Base-by-base conservation (phyloP, 192 early-diverging fungal genomes). In the Entomortierella beljakovae region DNA sequence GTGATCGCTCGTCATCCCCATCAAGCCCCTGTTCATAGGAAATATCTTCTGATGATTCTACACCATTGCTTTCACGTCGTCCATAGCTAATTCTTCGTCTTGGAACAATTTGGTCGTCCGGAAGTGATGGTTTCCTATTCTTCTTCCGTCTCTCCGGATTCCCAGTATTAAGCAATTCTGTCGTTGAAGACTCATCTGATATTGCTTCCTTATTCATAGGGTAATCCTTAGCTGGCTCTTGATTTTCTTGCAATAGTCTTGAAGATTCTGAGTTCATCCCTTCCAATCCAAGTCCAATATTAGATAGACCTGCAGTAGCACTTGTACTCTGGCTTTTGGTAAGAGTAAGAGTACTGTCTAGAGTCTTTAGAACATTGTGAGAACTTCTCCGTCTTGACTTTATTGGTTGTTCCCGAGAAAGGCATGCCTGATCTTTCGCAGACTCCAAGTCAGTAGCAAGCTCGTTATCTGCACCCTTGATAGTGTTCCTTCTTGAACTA, bases 1-100 rank as follows among this genome's bases (percentile, higher is more conserved):
- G 73, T 7, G 73, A 77, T 25, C 35, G 23, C 28, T 77, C 73
- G n/a, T 77, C 73, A 35, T 77, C 73, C 5, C 73, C 73, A 20
- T 77, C 60, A 7, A 25, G 65, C 6, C 43, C 73, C 5, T 35
- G 22, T 18, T 75, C 72, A 6, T 68, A 16, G 9, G 28, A 20
- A 29, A 57, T 23, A 9, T 34, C 18, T 20, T 31, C 52, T 32
- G 25, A 40, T 1, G 4, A 23, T 3, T 51, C 48, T 28, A n/a
- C 29, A 8, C 37, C 56, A 18, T 0, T 37, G 37, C 52, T 67
- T 23, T 56, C 64, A 15, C 32, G 61, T 33, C 72, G 58, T 13
- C 57, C 64, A 53, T 55, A 56, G 35, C 71, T 74, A 5, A 10
- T 28, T 20, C 63, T 53, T 43, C 71, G 26, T 50, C 51, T 6